Evolutionary conservation across 257 asterid genomes (phyloP).

Genomic region (Solanum chiquidenum): DNA sequence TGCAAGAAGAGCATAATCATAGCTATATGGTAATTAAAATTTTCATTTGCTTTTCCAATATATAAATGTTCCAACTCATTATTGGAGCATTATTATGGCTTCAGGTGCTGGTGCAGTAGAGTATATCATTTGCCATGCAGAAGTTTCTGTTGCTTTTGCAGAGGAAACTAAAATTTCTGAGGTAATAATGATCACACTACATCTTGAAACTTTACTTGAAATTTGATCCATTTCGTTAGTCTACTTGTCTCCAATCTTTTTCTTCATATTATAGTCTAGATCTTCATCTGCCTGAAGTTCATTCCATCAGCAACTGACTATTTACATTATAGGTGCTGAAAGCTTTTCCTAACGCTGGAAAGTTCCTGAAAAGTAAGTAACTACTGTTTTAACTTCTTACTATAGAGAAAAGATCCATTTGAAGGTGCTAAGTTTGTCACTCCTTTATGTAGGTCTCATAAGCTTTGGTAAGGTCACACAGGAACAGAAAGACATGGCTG

Average conservation of each 20-base stretch:
- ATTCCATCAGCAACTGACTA: neutral
- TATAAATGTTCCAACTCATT: neutral
- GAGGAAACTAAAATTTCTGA: slow-evolving; percentile 63
- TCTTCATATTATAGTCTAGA: neutral
- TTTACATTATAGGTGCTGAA: slow-evolving; percentile 41
- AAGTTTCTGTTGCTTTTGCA: slow-evolving; percentile 53
- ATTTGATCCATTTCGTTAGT: neutral
- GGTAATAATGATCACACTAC: slow-evolving; percentile 23
- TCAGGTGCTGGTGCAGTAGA: slow-evolving; percentile 81
- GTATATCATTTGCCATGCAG: slow-evolving; percentile 67
- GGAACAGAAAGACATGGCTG: slow-evolving; percentile 46
- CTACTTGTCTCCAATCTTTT: neutral
- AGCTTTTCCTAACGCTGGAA: slow-evolving; percentile 46
- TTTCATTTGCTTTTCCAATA: neutral
- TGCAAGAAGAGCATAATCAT: neutral
- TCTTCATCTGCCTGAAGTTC: neutral
- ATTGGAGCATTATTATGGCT: slow-evolving; percentile 2
- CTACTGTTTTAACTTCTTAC: neutral
- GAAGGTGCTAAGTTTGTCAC: neutral
- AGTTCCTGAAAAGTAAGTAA: slow-evolving; percentile 55
- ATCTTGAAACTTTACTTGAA: neutral
- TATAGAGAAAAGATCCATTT: neutral
- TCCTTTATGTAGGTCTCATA: slow-evolving; percentile 40
- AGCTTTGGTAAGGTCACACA: slow-evolving; percentile 53
- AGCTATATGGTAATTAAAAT: neutral